Base-by-base conservation (phyloP, 768 basidiomycete species). In the Boletus coccyginus region DNA sequence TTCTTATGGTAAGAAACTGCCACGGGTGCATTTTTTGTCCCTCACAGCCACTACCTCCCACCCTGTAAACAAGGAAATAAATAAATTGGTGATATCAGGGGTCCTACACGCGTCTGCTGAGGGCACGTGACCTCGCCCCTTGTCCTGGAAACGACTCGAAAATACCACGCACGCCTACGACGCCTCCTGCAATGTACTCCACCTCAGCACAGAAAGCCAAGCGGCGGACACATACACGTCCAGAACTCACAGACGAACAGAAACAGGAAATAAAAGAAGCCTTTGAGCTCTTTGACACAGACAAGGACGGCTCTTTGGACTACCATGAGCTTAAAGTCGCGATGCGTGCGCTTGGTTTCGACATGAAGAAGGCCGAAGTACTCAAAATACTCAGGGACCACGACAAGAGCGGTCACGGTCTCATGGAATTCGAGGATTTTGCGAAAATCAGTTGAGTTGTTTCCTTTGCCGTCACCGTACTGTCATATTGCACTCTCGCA, bases 261-360 rank as follows among this genome's bases (percentile, higher is more conserved):
- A 91, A 91, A 65, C 91, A 94, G 65, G 97, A 99, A 74, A 95
- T 98, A 53, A 94, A 94, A 72, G 97, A 99, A 67, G 97, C 97
- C 0, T 99, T 99, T 67, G 96, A 98, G 73, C 86, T 99, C 52
- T 99, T 99, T 70, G 97, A 99, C 75, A 92, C 94, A 44, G 97
- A 99, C 81, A 97, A 98, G 78, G 97, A 99, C 68, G 92, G 92
- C 35, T 86, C 82, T 50, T 79, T 98, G 54, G 97, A 98, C 75
- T 98, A 98, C 74, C 97, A 99, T 75, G 97, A 99, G 70, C 82
- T 98, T 66, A 99, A 98, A 74, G 97, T 99, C 66, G 94, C 96
- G 50, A 95, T 99, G 92, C 83, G 97, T 44, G 97, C 97, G 2
- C 76, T 99, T 56, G 97, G 97, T 2, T 98, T 98, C 70, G 97